Percentiles rank a stretch among this genome's conserved stretches.
phyloP scores from a whole-genome alignment of 2,329 filamentous ascomycete genomes.

The Colletotrichum brevisporum region DNA sequence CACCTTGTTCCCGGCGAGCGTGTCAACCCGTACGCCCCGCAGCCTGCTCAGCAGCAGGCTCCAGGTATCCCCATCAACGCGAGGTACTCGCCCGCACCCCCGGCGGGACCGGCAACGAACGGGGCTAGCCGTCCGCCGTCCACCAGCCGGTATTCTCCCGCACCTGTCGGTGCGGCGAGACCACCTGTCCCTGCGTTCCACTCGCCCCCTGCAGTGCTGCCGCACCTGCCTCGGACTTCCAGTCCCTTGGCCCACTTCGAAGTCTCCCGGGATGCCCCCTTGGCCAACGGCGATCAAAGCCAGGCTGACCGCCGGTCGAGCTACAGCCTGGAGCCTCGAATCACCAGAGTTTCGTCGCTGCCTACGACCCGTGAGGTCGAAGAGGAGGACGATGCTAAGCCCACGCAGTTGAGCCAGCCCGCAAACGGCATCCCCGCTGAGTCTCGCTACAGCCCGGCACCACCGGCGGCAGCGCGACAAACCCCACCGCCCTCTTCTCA shows the following conservation, averaged over 20 bases:
- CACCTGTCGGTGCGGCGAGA: constrained; percentile 56
- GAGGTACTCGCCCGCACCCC: constrained; percentile 75
- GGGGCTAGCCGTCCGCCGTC: constrained; percentile 56
- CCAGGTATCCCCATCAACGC: constrained; percentile 54
- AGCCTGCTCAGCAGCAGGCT: constrained; percentile 50
- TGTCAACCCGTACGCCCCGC: constrained; percentile 67
- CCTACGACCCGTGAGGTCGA: constrained; percentile 75
- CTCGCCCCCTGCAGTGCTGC: constrained; percentile 59
- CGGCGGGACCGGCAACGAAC: constrained; percentile 56
- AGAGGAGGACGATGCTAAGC: constrained; percentile 62
- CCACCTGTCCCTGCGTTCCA: constrained; percentile 58
- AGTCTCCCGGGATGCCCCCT: constrained; percentile 50
- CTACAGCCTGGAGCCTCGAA: constrained; percentile 68
- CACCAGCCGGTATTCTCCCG: constrained; percentile 68
- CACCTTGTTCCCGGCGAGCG: constrained; percentile 68
- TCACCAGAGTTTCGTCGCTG: constrained; percentile 70
- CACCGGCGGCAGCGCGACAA: constrained; percentile 53
- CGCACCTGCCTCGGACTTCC: constrained; percentile 75
- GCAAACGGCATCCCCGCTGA: constrained; percentile 46
- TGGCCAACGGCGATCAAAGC: constrained; percentile 56
- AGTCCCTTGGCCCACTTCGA: constrained; percentile 77
- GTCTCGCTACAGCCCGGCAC: constrained; percentile 56
- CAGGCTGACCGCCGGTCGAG: constrained; percentile 63
- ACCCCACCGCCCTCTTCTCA: constrained; percentile 64
- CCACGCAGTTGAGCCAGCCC: constrained; percentile 18